Evolutionary conservation across 1,139 yeast genomes (phyloP), one percentile per base, ranked within the genome.

Genomic region (Pichia norvegensis): DNA sequence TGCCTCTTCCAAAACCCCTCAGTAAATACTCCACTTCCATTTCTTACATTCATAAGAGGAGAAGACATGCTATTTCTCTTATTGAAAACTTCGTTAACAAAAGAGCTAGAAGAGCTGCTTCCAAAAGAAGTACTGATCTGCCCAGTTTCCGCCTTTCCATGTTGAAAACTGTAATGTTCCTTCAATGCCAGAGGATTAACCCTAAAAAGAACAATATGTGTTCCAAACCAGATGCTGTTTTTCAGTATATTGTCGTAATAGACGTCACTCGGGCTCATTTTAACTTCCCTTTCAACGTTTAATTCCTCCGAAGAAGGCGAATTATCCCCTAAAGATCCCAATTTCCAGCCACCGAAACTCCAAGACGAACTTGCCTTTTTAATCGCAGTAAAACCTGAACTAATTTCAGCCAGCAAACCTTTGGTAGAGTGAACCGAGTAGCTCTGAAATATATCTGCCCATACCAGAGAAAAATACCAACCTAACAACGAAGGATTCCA

Each of bases 381-480:
- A 37, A 76, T 66, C 10, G 71, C 65, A 1, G 74, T 67, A 21
- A 75, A 55, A 1, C 79, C 69, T 1, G 68, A 63, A 19, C 75
- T 62, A 4, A 62, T 46, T 41, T 58, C 64, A 23, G 51, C 51
- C 16, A 59, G 33, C 19, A 55, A 46, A 45, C 45, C 55, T 41
- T 46, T 61, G 41, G 51, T 35, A 42, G 48, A 45, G 36, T 47
- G 48, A 21, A 52, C 45, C 21, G 60, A 59, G 45, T 70, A 68
- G 22, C 72, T 64, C 43, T 74, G 72, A 58, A 76, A 85, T 1
- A 85, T 72, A 44, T 73, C 69, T 1, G 82, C 78, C 80, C 88
- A 85, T 31, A 85, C 59, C 16, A 84, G 66, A 14, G 85, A 75
- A 40, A 75, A 70, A 59, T 85, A 81, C 95, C 95, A 87, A 0